Base-by-base conservation (phyloP, 805 yeast genomes). In the Candida schatavii region DNA sequence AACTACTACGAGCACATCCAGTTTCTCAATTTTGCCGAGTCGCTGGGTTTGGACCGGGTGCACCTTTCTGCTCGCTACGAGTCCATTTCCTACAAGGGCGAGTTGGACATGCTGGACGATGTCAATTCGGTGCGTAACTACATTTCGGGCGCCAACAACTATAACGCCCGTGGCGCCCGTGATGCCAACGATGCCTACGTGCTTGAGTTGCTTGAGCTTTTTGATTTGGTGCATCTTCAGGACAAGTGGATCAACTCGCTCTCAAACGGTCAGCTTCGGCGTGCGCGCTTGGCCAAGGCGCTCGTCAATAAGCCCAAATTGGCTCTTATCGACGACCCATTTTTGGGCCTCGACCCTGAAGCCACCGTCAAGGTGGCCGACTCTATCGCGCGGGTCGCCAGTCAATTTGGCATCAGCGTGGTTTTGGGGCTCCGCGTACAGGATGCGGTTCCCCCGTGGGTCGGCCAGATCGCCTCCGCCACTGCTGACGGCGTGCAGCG, bases 1-100 rank as follows among this genome's bases (percentile, higher is more conserved):
- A 43, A 41, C 4, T 44, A 47, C 23, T 55, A 66, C 28, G 63
- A 72, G 10, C 39, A 51, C 14, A 54, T 68, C 9, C 62, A 57
- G 42, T 60, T 56, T 35, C 54, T 69, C 35, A 62, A 67, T 36
- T 68, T 68, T 46, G 51, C 57, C 34, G 71, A 68, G 19, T 45
- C 41, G 23, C 57, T 68, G 0, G 72, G 74, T 2, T 48, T 66
- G 20, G 69, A 64, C 37, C 60, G 55, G 38, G 86, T 89, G 0
- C 95, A 90, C 66, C 52, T 91, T 27, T 82, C 95, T 39, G 96
- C 98, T 1, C 64, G 99, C 40, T 91, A 88, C 56, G 99, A 91
- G 62, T 80, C 79, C 42, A 87, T 78, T 40, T 57, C 73, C 3
- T 66, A 55, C 58, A 84, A 90, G 46, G 97, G 91, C 47, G 88